A percentile compares a stretch with the other conserved stretches of the same genome.
These are phyloP conservation scores for Salix udensis DNA, from an alignment of 345 rosid genomes.

Conservation along the genomic window DNA sequence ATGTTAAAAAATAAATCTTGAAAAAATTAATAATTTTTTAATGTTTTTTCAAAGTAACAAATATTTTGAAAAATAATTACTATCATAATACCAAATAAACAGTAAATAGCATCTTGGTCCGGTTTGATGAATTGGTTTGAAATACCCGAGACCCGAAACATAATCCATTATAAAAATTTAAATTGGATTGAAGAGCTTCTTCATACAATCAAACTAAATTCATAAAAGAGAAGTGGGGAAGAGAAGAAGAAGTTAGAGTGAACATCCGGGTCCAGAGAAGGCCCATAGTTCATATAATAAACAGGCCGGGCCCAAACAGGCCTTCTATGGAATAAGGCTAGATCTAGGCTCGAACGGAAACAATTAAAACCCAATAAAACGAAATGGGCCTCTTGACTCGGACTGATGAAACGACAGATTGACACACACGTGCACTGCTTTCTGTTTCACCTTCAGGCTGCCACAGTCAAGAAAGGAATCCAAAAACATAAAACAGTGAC, in stretches of 20 bases:
- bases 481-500: not conserved
- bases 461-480: slow-evolving; percentile 3
- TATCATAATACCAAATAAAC: too few species aligned
- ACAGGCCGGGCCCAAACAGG: not conserved
- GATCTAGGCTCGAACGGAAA: not conserved
- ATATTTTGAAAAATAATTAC: too few species aligned
- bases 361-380: not conserved
- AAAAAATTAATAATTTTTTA: too few species aligned
- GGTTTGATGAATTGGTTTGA: too few species aligned
- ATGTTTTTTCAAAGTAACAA: too few species aligned
- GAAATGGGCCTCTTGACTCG: not conserved
- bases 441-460: not conserved
- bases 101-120: too few species aligned
- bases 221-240: not conserved
- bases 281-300: not conserved
- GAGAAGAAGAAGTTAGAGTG: not conserved
- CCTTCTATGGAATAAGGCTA: not conserved
- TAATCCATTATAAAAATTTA: too few species aligned
- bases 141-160: too few species aligned
- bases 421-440: not conserved
- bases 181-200: too few species aligned
- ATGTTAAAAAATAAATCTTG: too few species aligned
- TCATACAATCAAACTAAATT: too few species aligned
- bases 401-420: not conserved
- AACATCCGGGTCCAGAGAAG: not conserved